phyloP scores from a whole-genome alignment of 805 yeast species.

The Yarrowia sp. region DNA sequence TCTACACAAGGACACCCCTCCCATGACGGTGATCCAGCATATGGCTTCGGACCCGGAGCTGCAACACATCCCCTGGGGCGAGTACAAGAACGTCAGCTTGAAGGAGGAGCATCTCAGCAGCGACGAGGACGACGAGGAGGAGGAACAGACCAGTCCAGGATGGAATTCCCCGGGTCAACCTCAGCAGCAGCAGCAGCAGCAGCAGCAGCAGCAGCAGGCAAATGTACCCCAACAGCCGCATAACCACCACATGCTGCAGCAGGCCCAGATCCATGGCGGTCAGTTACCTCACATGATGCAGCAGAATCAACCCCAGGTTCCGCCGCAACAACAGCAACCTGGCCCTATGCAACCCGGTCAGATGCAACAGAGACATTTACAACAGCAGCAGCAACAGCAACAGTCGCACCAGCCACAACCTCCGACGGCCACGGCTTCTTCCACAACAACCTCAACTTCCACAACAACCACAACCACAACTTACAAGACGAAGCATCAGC shows the following conservation, averaged over 20 bases:
- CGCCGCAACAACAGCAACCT: slow-evolving; percentile 11
- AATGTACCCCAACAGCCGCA: background rate
- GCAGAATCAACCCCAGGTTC: background rate
- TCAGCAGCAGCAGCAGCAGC: slow-evolving; percentile 9
- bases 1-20: slow-evolving; percentile 9
- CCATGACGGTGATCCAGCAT: slow-evolving; percentile 21
- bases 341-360: slow-evolving; percentile 14
- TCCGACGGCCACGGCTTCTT: slow-evolving; percentile 11
- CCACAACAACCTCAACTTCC: slow-evolving; percentile 20
- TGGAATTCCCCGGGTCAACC: slow-evolving; percentile 1
- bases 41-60: slow-evolving; percentile 13
- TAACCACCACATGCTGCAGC: slow-evolving; percentile 15
- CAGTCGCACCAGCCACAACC: background rate
- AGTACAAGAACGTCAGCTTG: slow-evolving; percentile 8
- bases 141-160: slow-evolving; percentile 16
- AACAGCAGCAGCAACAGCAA: slow-evolving; percentile 1
- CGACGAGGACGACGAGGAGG: slow-evolving; percentile 12
- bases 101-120: slow-evolving; percentile 15
- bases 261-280: slow-evolving; percentile 6
- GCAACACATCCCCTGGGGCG: slow-evolving; percentile 11
- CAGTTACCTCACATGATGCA: slow-evolving; percentile 7
- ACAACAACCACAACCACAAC: slow-evolving; percentile 17
- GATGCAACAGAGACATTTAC: slow-evolving; percentile 7
- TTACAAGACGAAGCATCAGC: slow-evolving; percentile 2
- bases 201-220: slow-evolving; percentile 5